These are phyloP conservation scores for Tausonia pullulans DNA, from an alignment of 1,284 basidiomycete genomes.

Conservation along the genomic window DNA sequence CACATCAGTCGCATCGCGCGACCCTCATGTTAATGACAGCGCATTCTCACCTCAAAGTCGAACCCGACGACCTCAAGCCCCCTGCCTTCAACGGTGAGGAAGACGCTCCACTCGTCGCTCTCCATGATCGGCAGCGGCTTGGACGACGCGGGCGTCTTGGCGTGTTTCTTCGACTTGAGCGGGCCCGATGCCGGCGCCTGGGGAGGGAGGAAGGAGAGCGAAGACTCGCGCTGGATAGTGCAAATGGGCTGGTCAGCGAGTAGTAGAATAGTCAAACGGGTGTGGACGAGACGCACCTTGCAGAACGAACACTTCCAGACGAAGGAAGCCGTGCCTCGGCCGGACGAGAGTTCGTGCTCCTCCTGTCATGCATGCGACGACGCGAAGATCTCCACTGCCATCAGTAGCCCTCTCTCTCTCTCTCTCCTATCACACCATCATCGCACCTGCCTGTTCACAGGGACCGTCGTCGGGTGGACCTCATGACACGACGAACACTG, in stretches of 20 bases:
- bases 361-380: neutral
- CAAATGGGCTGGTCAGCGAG: neutral
- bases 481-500: slow-evolving; percentile 16
- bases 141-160: slow-evolving; percentile 9
- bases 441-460: slow-evolving; percentile 15
- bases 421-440: too few relatives aligned
- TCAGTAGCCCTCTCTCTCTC: neutral
- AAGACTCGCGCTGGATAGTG: slow-evolving; percentile 8
- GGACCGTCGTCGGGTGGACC: slow-evolving; percentile 5
- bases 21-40: too few relatives aligned
- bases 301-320: slow-evolving; percentile 17
- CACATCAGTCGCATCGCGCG: too few relatives aligned
- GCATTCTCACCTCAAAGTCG: slow-evolving; percentile 9
- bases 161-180: slow-evolving; percentile 4
- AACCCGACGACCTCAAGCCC: slow-evolving; percentile 15
- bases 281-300: slow-evolving; percentile 10
- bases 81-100: slow-evolving; percentile 13
- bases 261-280: neutral
- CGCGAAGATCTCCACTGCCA: too few relatives aligned
- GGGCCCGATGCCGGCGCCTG: slow-evolving; percentile 3
- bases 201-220: slow-evolving; percentile 15
- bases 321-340: slow-evolving; percentile 12
- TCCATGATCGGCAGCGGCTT: slow-evolving; percentile 11
- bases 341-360: slow-evolving; percentile 9
- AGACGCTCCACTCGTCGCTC: slow-evolving; percentile 12